phyloP scores from a whole-genome alignment of 1,284 basidiomycete species.

The Calocybe gambosa region DNA sequence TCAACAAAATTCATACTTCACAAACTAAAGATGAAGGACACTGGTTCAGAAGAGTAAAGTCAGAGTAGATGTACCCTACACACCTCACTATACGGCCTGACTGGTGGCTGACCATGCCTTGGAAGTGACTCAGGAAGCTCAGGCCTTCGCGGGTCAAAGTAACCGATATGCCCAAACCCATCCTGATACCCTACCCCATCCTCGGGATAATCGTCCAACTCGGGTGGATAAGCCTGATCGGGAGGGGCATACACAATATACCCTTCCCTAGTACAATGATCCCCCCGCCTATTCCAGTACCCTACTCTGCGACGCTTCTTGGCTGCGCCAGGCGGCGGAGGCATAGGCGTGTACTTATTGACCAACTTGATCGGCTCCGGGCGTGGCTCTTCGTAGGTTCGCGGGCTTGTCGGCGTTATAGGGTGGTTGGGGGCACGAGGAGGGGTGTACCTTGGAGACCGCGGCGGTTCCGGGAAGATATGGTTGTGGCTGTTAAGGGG shows the following conservation, averaged over 20 bases:
- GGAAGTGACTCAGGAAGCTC: conserved; percentile 57
- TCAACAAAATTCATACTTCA: background rate
- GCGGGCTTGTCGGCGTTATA: conserved; percentile 21
- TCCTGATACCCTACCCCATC: conserved; percentile 48
- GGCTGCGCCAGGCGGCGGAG: conserved; percentile 8
- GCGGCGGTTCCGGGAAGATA: background rate
- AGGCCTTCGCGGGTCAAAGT: conserved; percentile 36
- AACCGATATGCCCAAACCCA: conserved; percentile 35
- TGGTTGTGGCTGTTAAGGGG: background rate
- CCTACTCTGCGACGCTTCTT: conserved; percentile 37
- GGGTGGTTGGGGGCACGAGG: conserved; percentile 15
- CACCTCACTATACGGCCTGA: conserved; percentile 52
- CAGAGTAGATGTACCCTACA: conserved; percentile 16
- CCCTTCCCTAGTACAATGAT: conserved; percentile 49
- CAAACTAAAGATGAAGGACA: conserved; percentile 1
- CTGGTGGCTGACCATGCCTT: conserved; percentile 42
- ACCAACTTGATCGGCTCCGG: conserved; percentile 13
- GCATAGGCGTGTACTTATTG: conserved; percentile 13
- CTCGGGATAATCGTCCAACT: conserved; percentile 51
- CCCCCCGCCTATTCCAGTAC: conserved; percentile 65
- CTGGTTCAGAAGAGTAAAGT: conserved; percentile 7
- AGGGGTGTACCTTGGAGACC: conserved; percentile 3
- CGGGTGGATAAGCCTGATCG: conserved; percentile 44
- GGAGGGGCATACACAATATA: conserved; percentile 60
- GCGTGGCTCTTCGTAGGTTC: conserved; percentile 9